Base-by-base conservation (phyloP, 257 asterid species). In the Forsythia suspensa region DNA sequence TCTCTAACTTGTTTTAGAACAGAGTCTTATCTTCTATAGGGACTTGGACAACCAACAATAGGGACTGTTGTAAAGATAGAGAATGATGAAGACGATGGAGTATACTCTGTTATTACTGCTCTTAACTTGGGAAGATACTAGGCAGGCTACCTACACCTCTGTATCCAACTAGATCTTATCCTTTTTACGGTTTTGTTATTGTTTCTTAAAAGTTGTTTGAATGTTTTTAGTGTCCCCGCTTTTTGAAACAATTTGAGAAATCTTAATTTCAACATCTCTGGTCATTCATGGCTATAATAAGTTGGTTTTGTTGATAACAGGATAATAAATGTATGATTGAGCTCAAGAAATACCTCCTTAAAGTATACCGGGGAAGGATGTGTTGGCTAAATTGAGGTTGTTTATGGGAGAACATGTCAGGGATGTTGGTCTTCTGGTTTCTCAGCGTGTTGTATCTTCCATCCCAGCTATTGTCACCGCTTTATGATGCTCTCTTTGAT, bases 121-220 rank as follows among this genome's bases (percentile, higher is more conserved):
- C 97, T 93, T 48, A 95, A 86, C 86, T 65, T 95, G 77, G 97
- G 85, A 80, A 92, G 97, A 85, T 91, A 91, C 61, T 87, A 89
- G 94, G 97, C 88, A 91, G 85, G 93, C 68, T 70, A 74, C 78
- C 51, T 59, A 3, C 13, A 71, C 9, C 73, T 82, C 51, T 40
- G 16, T 39, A 39, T 78, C 73, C 67, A 15, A 12, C 11, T 55
- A 8, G 24, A 0, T 24, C 24, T 24, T 15, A 11, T 38, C 72
- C 16, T 73, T 44, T 39, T 70, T 77, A 70, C 7, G 16, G 37
- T 37, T 55, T 18, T n/a, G 9, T 8, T 51, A 18, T 52, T 8
- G 34, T 36, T 59, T 18, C 69, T 37, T n/a, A 55, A 24, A 24
- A 24, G 24, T 24, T 24, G 24, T 24, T 24, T 24, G 24, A 24